Evolutionary conservation across 2,329 filamentous ascomycete species (phyloP), one percentile per base, ranked within the genome.

Genomic region (Colletotrichum viniferum): DNA sequence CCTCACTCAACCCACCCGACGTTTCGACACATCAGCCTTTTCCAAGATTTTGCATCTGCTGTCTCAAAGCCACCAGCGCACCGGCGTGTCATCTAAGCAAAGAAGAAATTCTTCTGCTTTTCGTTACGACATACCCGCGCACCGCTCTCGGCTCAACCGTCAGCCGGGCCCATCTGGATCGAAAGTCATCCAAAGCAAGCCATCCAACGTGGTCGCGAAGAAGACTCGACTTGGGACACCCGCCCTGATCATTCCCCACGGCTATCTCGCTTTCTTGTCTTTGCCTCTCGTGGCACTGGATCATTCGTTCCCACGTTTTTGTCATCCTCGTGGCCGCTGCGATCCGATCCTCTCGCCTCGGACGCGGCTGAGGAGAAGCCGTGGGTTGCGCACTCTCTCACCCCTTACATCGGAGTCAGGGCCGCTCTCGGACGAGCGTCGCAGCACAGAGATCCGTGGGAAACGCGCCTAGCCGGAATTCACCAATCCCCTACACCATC

Each of bases 131-230:
- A 10, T 9, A 56, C 24, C 26, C 30, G 52, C 55, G 18, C 61
- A 52, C 21, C 28, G 21, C 34, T 71, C 55, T 60, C 36, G 32
- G 62, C 4, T n/a, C 61, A 36, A 26, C 28, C 24, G 30, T 55
- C 36, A 48, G 38, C 72, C 60, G 63, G 28, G 21, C 21, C 61
- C 48, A 68, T 32, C 68, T 36, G 52, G 36, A 16, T 26, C 43
- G 13, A 34, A 60, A 60, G 12, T 56, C 48, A 14, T 62, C 56
- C 67, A 60, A 60, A 48, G 43, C 43, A 48, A 75, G 56, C 63
- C 61, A 21, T 32, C 28, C 26, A 75, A 75, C 73, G 73, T 75
- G 73, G 69, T 38, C 34, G 34, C 69, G 43, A 75, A 72, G 43
- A 75, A 73, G 72, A 67, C 16, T 64, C 63, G 21, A 36, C 55